phyloP scores from a whole-genome alignment of 768 basidiomycete species.

The Pleurotus eryngii region DNA sequence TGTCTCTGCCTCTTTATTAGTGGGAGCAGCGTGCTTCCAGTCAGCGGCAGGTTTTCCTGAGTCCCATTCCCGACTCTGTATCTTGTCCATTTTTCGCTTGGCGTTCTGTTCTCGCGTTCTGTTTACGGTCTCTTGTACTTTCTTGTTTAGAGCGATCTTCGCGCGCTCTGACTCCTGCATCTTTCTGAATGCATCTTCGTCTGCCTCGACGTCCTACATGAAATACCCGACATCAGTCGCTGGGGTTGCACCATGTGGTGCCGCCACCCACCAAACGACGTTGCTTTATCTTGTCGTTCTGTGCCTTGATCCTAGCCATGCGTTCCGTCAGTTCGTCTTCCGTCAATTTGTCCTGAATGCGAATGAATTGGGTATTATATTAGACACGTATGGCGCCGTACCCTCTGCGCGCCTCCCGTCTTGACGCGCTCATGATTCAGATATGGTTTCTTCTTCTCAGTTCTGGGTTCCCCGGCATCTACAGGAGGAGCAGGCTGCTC shows the following conservation, averaged over 20 bases:
- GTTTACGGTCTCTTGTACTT: constrained; percentile 67
- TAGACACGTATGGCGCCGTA: constrained; percentile 34
- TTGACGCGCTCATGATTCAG: constrained; percentile 81
- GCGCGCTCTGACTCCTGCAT: constrained; percentile 62
- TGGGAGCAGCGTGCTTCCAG: constrained; percentile 23
- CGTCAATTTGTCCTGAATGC: constrained; percentile 31
- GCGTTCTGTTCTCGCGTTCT: constrained; percentile 76
- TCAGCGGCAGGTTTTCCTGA: constrained; percentile 54
- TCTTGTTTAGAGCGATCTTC: constrained; percentile 54
- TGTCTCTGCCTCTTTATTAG: constrained; percentile 9
- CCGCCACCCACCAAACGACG: constrained; percentile 42
- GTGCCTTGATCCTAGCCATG: constrained; percentile 59
- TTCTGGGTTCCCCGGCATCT: constrained; percentile 19
- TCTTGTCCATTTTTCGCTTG: constrained; percentile 78
- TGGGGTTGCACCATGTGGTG: no score
- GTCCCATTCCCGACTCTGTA: constrained; percentile 80
- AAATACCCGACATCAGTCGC: no score
- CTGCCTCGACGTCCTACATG: constrained; percentile 71
- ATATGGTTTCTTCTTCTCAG: constrained; percentile 70
- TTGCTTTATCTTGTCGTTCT: constrained; percentile 68
- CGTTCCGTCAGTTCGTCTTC: constrained; percentile 57
- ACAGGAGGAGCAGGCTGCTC: constrained; percentile 13
- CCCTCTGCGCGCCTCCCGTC: constrained; percentile 74
- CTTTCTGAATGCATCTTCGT: constrained; percentile 75
- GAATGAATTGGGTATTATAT: constrained; percentile 8